Conservation (phyloP, 805 yeast species). For the Candida insectalens region DNA sequence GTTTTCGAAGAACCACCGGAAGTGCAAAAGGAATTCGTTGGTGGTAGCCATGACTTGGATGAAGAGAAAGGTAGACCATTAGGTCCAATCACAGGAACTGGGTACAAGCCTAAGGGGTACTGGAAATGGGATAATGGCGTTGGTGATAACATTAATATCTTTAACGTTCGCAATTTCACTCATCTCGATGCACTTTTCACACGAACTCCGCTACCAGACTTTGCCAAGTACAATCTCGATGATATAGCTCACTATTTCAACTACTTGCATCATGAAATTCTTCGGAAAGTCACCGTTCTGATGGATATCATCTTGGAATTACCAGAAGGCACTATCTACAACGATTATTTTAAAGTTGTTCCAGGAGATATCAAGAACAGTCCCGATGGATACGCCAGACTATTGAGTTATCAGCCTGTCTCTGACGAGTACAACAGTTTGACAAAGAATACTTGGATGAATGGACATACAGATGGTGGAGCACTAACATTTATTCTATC, state of each 20-base stretch:
- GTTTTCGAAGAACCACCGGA: constrained; percentile 31
- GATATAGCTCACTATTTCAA: constrained; percentile 33
- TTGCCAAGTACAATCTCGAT: constrained; percentile 26
- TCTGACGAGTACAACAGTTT: constrained; percentile 19
- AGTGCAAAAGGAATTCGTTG: constrained; percentile 27
- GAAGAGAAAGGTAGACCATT: constrained; percentile 17
- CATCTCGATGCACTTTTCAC: constrained; percentile 25
- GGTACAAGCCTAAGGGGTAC: constrained; percentile 38
- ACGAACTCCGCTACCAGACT: constrained; percentile 28
- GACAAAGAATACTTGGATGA: constrained; percentile 31
- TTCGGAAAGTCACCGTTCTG: constrained; percentile 26
- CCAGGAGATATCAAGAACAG: constrained; percentile 18
- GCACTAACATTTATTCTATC: constrained; percentile 32
- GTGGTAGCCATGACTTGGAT: constrained; percentile 24
- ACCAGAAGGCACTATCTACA: constrained; percentile 35
- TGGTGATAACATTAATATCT: constrained; percentile 34
- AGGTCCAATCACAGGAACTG: constrained; percentile 39
- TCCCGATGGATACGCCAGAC: constrained; percentile 27
- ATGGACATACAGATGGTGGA: constrained; percentile 38
- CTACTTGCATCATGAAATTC: constrained; percentile 26
- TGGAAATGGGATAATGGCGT: constrained; percentile 37
- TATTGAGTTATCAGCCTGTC: constrained; percentile 28
- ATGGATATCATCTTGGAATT: constrained; percentile 36
- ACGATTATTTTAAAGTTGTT: constrained; percentile 25
- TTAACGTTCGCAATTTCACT: constrained; percentile 30